phyloP scores from a whole-genome alignment of 495 filamentous ascomycete genomes.

The Penicillium chermesinum region DNA sequence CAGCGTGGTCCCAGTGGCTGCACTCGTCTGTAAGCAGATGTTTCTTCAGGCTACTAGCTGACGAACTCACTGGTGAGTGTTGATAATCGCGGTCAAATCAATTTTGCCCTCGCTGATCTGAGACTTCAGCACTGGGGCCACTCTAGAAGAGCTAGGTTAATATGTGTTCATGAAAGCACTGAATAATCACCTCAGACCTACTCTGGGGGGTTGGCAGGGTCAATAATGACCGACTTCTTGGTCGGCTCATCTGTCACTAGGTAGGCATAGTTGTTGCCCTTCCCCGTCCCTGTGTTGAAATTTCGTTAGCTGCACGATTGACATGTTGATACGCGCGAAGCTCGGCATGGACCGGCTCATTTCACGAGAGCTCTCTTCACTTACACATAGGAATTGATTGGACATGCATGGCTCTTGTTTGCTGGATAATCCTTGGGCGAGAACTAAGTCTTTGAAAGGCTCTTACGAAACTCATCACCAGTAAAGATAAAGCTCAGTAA shows the following conservation, averaged over 20 bases:
- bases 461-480: conserved; percentile 30
- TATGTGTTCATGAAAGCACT: background rate
- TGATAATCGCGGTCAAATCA: conserved; percentile 83
- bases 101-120: conserved; percentile 66
- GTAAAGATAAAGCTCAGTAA: conserved; percentile 7
- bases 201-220: conserved; percentile 91
- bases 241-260: conserved; percentile 87
- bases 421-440: conserved; percentile 5
- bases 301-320: conserved; percentile 5
- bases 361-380: conserved; percentile 26
- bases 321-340: background rate
- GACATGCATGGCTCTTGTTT: conserved; percentile 74
- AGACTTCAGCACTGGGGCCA: conserved; percentile 71
- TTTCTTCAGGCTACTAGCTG: background rate
- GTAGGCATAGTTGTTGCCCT: conserved; percentile 93
- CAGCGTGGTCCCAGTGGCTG: conserved; percentile 93
- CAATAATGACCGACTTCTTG: conserved; percentile 90
- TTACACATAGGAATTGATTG: conserved; percentile 97
- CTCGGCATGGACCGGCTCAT: background rate
- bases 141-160: conserved; percentile 45
- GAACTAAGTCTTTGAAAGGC: conserved; percentile 11
- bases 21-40: background rate
- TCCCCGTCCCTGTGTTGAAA: conserved; percentile 70
- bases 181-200: conserved; percentile 38
- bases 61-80: conserved; percentile 83